A percentile compares a stretch with the other conserved stretches of the same genome.
These are phyloP conservation scores for Hymenoscyphus fructigenus DNA, from an alignment of 2,329 filamentous ascomycete genomes.

Conservation along the genomic window DNA sequence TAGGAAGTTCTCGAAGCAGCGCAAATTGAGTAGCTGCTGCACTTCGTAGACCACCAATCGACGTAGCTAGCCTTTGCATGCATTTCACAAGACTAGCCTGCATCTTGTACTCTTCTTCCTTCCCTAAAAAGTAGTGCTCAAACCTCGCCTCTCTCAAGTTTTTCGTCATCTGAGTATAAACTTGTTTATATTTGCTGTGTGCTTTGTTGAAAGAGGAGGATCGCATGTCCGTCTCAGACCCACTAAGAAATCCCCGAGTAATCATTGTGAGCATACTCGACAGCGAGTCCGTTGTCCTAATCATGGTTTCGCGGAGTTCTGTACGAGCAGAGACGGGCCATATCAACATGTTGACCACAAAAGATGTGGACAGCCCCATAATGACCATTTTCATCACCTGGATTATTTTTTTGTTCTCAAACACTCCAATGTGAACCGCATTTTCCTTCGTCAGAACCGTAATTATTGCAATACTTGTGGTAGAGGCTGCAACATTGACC, in stretches of 20 bases:
- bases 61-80: slow-evolving; percentile 81
- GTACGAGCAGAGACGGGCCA: slow-evolving; percentile 76
- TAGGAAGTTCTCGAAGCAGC: slow-evolving; percentile 64
- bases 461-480: slow-evolving; percentile 86
- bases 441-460: slow-evolving; percentile 90
- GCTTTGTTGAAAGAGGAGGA: slow-evolving; percentile 64
- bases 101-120: slow-evolving; percentile 74
- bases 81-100: slow-evolving; percentile 80
- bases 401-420: slow-evolving; percentile 77
- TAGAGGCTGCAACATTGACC: slow-evolving; percentile 80
- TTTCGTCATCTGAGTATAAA: slow-evolving; percentile 70
- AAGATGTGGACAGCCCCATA: slow-evolving; percentile 72
- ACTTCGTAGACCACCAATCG: slow-evolving; percentile 85
- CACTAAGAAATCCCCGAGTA: slow-evolving; percentile 78
- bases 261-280: slow-evolving; percentile 81
- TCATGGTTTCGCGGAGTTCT: slow-evolving; percentile 71
- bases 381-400: slow-evolving; percentile 82
- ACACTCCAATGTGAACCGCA: slow-evolving; percentile 76
- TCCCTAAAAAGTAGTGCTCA: slow-evolving; percentile 81
- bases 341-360: slow-evolving; percentile 73
- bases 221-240: slow-evolving; percentile 74
- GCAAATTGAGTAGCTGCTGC: slow-evolving; percentile 87
- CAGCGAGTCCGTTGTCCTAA: slow-evolving; percentile 70
- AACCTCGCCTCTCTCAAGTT: slow-evolving; percentile 83
- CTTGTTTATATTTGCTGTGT: slow-evolving; percentile 62